These are phyloP conservation scores for Lachancea sp. DNA, from an alignment of 805 yeast genomes.

Conservation along the genomic window DNA sequence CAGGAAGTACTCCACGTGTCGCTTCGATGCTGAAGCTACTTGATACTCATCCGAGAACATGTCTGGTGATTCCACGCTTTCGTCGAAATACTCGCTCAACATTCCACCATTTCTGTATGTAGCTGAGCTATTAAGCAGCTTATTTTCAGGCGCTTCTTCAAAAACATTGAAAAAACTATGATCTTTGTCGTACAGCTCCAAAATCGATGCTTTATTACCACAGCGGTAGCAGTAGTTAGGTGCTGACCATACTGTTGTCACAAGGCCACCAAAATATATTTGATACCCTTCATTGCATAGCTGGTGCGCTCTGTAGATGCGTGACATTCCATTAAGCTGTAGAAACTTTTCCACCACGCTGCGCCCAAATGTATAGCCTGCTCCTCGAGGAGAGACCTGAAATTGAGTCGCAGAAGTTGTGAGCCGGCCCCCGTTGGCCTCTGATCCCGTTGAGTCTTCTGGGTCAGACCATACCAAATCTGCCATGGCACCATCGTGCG, in stretches of 20 bases:
- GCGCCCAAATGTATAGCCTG: slow-evolving; percentile 93
- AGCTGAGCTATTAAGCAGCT: slow-evolving; percentile 28
- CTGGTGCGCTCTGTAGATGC: slow-evolving; percentile 90
- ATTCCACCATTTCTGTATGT: slow-evolving; percentile 15
- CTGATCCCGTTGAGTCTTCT: slow-evolving; percentile 64
- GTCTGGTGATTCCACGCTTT: slow-evolving; percentile 12
- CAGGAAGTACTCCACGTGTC: slow-evolving; percentile 32
- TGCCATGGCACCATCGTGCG: slow-evolving; percentile 99
- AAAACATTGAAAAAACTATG: slow-evolving; percentile 80
- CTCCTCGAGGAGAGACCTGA: slow-evolving; percentile 90
- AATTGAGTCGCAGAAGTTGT: slow-evolving; percentile 45
- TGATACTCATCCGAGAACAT: slow-evolving; percentile 33
- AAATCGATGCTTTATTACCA: slow-evolving; percentile 95
- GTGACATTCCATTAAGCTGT: slow-evolving; percentile 67
- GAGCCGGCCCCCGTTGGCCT: slow-evolving; percentile 31
- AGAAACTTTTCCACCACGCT: slow-evolving; percentile 87
- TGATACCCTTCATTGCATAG: slow-evolving; percentile 95
- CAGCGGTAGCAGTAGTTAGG: slow-evolving; percentile 97
- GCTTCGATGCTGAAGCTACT: slow-evolving; percentile 26
- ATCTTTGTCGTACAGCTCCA: slow-evolving; percentile 70
- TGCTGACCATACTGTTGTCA: slow-evolving; percentile 97
- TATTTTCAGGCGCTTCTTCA: slow-evolving; percentile 95
- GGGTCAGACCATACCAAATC: slow-evolving; percentile 99
- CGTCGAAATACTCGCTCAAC: slow-evolving; percentile 17
- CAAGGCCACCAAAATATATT: slow-evolving; percentile 80